Base-by-base conservation (phyloP, 2,329 filamentous ascomycete species). In the Ciborinia camelliae region DNA sequence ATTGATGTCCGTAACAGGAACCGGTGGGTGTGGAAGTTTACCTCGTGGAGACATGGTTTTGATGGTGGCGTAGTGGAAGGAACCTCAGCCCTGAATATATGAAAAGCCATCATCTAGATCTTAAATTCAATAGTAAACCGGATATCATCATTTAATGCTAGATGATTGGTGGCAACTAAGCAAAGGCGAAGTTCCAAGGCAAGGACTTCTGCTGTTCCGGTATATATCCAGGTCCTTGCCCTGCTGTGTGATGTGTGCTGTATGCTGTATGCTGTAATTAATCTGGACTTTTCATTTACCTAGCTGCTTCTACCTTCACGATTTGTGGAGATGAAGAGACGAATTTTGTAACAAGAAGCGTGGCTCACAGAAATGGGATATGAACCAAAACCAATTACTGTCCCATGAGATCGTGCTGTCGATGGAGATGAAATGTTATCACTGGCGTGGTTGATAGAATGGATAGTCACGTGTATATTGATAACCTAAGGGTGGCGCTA, bases 21-120 rank as follows among this genome's bases (percentile, higher is more conserved):
- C 14, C 0, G 45, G 39, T 50, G 20, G 32, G 3, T 61, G 57
- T 28, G 6, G 7, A 50, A 4, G 28, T 28, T 18, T 26, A 50
- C 28, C 45, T 52, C 20, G 23, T 5, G 9, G 57, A 14, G 43
- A n/a, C 23, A 60, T 48, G 57, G 26, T 30, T 52, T 15, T 52
- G 45, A 52, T 39, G 18, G 35, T 52, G 58, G 45, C 58, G 58
- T 23, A 51, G 32, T 61, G 10, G 45, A 61, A 51, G 45, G 58
- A 52, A n/a, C 2, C 30, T n/a, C 45, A 32, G 39, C 54, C 23
- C 54, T 45, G 18, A 20, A 23, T 26, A 58, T 45, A 58, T 35
- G 39, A 45, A 45, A 15, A 9, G 12, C 4, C 14, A 10, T 23
- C 8, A 32, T 23, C 28, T 43, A 43, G 54, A 54, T 4, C 28